phyloP scores from a whole-genome alignment of 805 yeast species.

The Lipomyces oligophaga region DNA sequence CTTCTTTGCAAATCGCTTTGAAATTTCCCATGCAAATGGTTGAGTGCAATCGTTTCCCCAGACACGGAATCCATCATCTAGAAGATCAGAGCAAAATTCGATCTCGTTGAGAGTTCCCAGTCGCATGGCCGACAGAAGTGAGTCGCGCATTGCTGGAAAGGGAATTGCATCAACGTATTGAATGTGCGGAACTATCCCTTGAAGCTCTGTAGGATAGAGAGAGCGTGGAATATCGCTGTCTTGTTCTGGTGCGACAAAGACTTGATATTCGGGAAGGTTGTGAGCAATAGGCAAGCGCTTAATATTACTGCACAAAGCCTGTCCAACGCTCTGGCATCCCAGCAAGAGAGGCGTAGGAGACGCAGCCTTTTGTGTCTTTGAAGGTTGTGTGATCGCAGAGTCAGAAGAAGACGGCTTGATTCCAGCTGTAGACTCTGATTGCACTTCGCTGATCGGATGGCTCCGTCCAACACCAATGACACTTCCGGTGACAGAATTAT shows the following conservation, averaged over 20 bases:
- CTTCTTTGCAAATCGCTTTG: constrained; percentile 16
- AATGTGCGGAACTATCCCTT: constrained; percentile 18
- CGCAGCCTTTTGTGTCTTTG: no score
- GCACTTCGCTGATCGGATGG: no score
- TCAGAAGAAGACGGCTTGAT: no score
- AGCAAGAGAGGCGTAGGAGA: constrained; percentile 6
- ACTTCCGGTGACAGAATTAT: no score
- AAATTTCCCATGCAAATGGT: constrained; percentile 22
- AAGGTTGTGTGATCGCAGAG: no score
- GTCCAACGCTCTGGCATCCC: constrained; percentile 10
- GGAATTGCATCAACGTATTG: constrained; percentile 25
- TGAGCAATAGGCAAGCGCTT: constrained; percentile 7
- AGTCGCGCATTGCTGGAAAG: constrained; percentile 15
- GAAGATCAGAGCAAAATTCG: constrained; percentile 20
- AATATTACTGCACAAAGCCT: constrained; percentile 21
- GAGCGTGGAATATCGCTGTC: constrained; percentile 8
- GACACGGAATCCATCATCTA: constrained; percentile 18
- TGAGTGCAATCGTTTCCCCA: constrained; percentile 21
- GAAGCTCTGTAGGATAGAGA: constrained; percentile 17
- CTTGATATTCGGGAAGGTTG: constrained; percentile 16
- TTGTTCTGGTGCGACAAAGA: constrained; percentile 6
- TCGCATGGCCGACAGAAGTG: constrained; percentile 9
- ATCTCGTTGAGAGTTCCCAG: constrained; percentile 18
- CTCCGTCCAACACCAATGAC: no score
- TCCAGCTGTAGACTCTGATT: no score